Base-by-base conservation (phyloP, 306 rosid genomes). In the Prinsepia uniflora region DNA sequence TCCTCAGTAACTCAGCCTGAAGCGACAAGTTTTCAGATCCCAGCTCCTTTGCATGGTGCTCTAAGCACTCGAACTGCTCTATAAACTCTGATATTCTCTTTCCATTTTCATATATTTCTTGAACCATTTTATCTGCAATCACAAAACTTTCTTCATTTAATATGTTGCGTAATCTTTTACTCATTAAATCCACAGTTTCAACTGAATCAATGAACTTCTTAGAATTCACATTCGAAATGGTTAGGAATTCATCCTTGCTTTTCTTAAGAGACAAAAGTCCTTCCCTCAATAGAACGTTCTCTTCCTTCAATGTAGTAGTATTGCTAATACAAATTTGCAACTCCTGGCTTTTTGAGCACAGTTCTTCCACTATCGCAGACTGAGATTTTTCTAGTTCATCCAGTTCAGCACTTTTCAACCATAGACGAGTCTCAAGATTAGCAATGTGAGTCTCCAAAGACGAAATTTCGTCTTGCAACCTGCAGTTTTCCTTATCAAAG, bases 1-100 rank as follows among this genome's bases (percentile, higher is more conserved):
- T 94, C 76, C 97, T 82, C 20, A 80, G 68, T 74, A 89, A 64
- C 80, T 94, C 99, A 71, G 80, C 76, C 68, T 79, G 86, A 59
- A 86, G 86, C 71, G 84, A 70, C 50, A 50, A 45, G 72, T 80
- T 79, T 66, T 76, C 83, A 0, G 68, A 71, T 74, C 68, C 81
- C 72, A 88, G 45, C 44, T 82, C 90, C 63, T 79, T 82, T 62
- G 80, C 75, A 44, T 66, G 78, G 84, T 71, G 50, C 71, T 88
- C 86, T 70, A 85, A 67, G 65, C 30, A 67, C 34, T 83, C 80
- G 58, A 88, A 15, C 76, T 78, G 80, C 54, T 77, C 79, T 47
- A 72, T 44, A 18, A 85, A 76, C 52, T 68, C 67, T 24, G 81
- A 76, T 48, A 82, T 60, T 53, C 59, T 79, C 54, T 77, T 80